Evolutionary conservation across 768 basidiomycete species (phyloP).

Genomic region (Russula vinacea): DNA sequence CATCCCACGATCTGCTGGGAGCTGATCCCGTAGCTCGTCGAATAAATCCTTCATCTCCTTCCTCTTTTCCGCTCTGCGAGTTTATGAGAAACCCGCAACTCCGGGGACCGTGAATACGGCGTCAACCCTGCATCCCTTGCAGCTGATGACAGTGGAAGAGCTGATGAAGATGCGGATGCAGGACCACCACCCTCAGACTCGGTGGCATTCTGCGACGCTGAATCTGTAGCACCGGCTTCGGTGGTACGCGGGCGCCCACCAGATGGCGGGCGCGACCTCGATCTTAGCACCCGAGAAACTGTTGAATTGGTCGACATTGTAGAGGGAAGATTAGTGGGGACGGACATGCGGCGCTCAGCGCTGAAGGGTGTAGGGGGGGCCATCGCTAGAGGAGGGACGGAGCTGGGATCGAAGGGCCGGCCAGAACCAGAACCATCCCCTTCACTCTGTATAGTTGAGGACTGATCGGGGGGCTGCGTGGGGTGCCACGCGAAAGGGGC

Average conservation of each 20-base stretch:
- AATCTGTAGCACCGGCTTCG: conserved; percentile 42
- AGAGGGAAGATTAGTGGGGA: conserved; percentile 45
- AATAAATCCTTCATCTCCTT: conserved; percentile 99
- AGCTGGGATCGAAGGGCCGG: conserved; percentile 50
- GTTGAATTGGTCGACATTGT: conserved; percentile 48
- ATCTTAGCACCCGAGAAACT: conserved; percentile 54
- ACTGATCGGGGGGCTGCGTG: conserved; percentile 40
- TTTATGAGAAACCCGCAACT: conserved; percentile 93
- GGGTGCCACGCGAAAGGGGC: conserved; percentile 72
- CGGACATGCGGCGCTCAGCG: conserved; percentile 74
- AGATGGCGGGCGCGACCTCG: conserved; percentile 38
- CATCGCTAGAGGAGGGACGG: conserved; percentile 39
- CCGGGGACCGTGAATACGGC: conserved; percentile 94
- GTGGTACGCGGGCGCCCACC: conserved; percentile 40
- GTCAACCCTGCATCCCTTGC: conserved; percentile 45
- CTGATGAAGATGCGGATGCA: conserved; percentile 27
- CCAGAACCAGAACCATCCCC: conserved; percentile 32
- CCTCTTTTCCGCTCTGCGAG: conserved; percentile 93
- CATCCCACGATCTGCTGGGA: conserved; percentile 90
- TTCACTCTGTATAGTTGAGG: conserved; percentile 36
- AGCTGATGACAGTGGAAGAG: conserved; percentile 42
- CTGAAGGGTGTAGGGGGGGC: conserved; percentile 58
- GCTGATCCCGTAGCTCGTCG: conserved; percentile 89
- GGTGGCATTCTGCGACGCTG: conserved; percentile 28
- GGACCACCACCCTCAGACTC: conserved; percentile 27